Percentiles rank a stretch among this genome's conserved stretches.
phyloP scores from a whole-genome alignment of 2,329 filamentous ascomycete genomes.

The Colletotrichum lentis region DNA sequence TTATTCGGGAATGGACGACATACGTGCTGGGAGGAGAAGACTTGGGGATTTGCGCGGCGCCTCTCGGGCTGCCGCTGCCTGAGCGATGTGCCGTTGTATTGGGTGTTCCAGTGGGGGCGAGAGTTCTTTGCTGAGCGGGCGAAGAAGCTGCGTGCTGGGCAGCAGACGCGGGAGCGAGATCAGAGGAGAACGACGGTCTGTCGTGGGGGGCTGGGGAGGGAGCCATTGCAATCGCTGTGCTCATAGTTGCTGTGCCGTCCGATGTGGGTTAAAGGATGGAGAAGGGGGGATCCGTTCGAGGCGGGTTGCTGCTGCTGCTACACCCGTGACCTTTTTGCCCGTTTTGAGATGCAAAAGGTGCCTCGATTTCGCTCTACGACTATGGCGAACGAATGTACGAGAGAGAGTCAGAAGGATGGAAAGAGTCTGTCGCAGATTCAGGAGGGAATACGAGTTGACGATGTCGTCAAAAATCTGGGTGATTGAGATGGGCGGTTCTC shows the following conservation, averaged over 20 bases:
- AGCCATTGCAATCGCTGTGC: conserved; percentile 73
- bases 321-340: conserved; percentile 26
- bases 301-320: conserved; percentile 23
- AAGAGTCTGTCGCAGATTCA: neutral
- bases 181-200: conserved; percentile 64
- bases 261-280: conserved; percentile 5
- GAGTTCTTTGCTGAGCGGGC: conserved; percentile 56
- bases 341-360: conserved; percentile 14
- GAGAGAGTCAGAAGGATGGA: conserved; percentile 6
- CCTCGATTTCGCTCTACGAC: conserved; percentile 2
- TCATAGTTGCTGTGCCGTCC: conserved; percentile 59
- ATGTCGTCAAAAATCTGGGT: conserved; percentile 25
- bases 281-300: conserved; percentile 7
- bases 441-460: conserved; percentile 18
- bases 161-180: conserved; percentile 51
- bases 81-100: conserved; percentile 58
- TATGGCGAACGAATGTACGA: neutral
- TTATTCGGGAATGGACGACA: conserved; percentile 44
- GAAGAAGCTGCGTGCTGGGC: conserved; percentile 49
- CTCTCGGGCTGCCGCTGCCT: conserved; percentile 64
- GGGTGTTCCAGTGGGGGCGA: conserved; percentile 51
- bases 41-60: conserved; percentile 53
- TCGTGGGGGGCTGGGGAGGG: conserved; percentile 74
- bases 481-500: conserved; percentile 35
- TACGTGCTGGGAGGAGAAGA: conserved; percentile 69